These are phyloP conservation scores for Basidioascus undulatus DNA, from an alignment of 768 basidiomycete genomes.

Conservation along the genomic window DNA sequence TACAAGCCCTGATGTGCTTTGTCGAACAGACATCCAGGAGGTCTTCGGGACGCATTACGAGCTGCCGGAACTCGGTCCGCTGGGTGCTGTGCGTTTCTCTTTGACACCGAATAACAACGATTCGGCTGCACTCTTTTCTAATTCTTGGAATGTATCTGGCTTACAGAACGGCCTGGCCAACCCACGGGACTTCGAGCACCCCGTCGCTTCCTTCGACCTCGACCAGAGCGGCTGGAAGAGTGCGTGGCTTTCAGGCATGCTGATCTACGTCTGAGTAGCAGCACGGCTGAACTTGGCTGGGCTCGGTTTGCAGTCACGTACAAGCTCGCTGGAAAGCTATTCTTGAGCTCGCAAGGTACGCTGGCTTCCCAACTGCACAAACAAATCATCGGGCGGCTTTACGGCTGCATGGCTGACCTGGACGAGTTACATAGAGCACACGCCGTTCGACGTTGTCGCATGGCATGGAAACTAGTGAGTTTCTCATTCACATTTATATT, in stretches of 20 bases:
- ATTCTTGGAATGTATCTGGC: too few species aligned
- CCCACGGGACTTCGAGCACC: slow-evolving; percentile 36
- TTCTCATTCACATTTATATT: not conserved
- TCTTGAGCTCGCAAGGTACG: slow-evolving; percentile 4
- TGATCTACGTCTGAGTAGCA: too few species aligned
- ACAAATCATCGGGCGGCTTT: too few species aligned
- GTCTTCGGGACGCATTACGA: slow-evolving; percentile 38
- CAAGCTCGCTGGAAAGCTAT: slow-evolving; percentile 18
- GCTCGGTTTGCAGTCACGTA: slow-evolving; percentile 26
- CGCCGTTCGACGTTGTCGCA: slow-evolving; percentile 47
- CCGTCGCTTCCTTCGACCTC: slow-evolving; percentile 39
- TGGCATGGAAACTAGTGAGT: slow-evolving; percentile 31
- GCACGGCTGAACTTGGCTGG: too few species aligned
- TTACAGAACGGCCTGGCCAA: slow-evolving; percentile 44
- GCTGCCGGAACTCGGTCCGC: slow-evolving; percentile 39
- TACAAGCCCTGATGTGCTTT: not conserved
- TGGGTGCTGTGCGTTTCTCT: too few species aligned
- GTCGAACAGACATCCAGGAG: slow-evolving; percentile 30
- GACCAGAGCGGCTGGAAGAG: slow-evolving; percentile 37
- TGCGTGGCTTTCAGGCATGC: slow-evolving; percentile 4
- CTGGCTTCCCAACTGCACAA: not conserved
- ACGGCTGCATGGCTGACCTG: too few species aligned
- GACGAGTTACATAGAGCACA: too few species aligned
- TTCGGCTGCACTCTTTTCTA: too few species aligned
- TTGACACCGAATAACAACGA: too few species aligned